Evolutionary conservation across 1,139 yeast genomes (phyloP).

Genomic region (Debaryomyces singareniensis): DNA sequence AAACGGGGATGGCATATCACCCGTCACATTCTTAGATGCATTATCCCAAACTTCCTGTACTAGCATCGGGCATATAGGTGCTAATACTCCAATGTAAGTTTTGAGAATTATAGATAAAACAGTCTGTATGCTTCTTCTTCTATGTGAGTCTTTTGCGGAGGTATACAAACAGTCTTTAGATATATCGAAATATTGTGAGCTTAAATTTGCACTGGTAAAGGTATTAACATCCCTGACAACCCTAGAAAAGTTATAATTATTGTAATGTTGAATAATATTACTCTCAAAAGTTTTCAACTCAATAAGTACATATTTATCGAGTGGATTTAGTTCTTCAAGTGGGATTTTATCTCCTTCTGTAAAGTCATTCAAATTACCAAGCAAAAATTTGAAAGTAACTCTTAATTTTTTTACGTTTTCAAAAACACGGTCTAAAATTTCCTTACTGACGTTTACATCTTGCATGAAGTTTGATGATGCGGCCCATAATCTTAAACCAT

Average conservation of each 20-base stretch:
- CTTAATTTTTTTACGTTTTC: slow-evolving; percentile 78
- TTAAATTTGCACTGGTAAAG: slow-evolving; percentile 69
- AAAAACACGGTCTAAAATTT: slow-evolving; percentile 66
- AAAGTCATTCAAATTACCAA: slow-evolving; percentile 63
- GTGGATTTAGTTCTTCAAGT: slow-evolving; percentile 37
- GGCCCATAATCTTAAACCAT: slow-evolving; percentile 86
- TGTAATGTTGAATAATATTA: slow-evolving; percentile 40
- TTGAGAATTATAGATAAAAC: slow-evolving; percentile 58
- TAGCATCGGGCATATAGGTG: slow-evolving; percentile 79
- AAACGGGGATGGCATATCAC: slow-evolving; percentile 45
- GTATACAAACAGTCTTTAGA: slow-evolving; percentile 84
- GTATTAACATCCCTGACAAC: slow-evolving; percentile 58
- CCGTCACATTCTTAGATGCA: slow-evolving; percentile 29
- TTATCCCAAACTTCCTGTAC: slow-evolving; percentile 86
- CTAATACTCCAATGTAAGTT: slow-evolving; percentile 57
- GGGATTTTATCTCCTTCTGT: slow-evolving; percentile 10
- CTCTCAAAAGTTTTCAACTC: slow-evolving; percentile 45
- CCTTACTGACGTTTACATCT: slow-evolving; percentile 73
- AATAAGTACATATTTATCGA: slow-evolving; percentile 63
- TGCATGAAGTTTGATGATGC: slow-evolving; percentile 83
- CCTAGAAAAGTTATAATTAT: slow-evolving; percentile 58
- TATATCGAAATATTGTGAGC: slow-evolving; percentile 81
- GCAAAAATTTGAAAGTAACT: slow-evolving; percentile 69
- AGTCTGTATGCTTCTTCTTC: slow-evolving; percentile 65
- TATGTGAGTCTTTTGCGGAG: slow-evolving; percentile 39